Evolutionary conservation across 139 green algal genomes (phyloP).

Genomic region (Micractinium sp.): DNA sequence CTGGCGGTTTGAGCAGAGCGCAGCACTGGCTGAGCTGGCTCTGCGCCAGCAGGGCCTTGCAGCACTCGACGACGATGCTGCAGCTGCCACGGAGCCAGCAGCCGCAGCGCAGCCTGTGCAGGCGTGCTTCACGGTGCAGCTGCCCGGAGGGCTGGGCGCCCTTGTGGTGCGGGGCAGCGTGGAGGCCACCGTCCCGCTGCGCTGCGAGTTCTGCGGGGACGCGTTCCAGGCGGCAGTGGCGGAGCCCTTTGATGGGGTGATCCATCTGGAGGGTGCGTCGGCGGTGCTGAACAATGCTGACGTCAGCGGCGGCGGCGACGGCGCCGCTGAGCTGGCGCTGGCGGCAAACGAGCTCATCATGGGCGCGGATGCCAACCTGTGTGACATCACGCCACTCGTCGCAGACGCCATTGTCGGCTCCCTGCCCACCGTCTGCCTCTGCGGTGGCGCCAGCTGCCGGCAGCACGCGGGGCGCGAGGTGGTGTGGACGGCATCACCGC

Average conservation of each 20-base stretch:
- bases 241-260: constrained; percentile 10
- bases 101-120: background rate
- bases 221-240: background rate
- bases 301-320: background rate
- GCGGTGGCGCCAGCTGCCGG: constrained; percentile 24
- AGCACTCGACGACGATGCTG: background rate
- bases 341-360: constrained; percentile 19
- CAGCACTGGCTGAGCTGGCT: background rate
- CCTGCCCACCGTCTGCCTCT: constrained; percentile 35
- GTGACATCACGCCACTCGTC: constrained; percentile 10
- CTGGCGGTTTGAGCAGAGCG: constrained; percentile 25
- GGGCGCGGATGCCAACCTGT: background rate
- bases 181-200: background rate
- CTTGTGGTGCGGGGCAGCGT: constrained; percentile 17
- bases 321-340: background rate
- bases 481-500: background rate
- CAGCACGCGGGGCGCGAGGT: constrained; percentile 3
- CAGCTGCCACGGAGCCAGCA: background rate
- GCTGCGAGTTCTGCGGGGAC: constrained; percentile 20
- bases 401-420: background rate
- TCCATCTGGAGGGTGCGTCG: background rate
- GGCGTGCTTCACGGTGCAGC: background rate
- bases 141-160: constrained; percentile 1
- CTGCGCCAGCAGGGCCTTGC: constrained; percentile 15
- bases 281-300: background rate